These are phyloP conservation scores for Phytophthora kernoviae DNA, from an alignment of 352 stramenopile species.

Conservation along the genomic window DNA sequence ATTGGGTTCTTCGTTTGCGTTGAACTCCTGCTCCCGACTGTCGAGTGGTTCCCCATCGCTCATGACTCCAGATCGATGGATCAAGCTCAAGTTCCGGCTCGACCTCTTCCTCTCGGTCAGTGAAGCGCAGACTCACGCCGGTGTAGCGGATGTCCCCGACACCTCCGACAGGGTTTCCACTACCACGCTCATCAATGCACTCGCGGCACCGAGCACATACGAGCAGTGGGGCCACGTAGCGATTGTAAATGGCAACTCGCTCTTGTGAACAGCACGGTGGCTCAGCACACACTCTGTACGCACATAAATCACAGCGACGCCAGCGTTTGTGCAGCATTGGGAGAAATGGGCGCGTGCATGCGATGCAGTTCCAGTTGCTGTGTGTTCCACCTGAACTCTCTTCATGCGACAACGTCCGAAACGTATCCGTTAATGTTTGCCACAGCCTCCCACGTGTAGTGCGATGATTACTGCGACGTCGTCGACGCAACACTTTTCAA, in stretches of 20 bases:
- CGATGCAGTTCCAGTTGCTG: constrained; percentile 47
- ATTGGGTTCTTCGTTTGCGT: constrained; percentile 29
- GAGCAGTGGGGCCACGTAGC: constrained; percentile 39
- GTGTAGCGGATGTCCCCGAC: constrained; percentile 28
- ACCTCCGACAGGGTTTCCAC: constrained; percentile 10
- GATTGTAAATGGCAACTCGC: constrained; percentile 46
- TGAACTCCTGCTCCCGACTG: constrained; percentile 6
- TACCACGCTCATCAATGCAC: constrained; percentile 32
- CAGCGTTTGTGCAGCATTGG: constrained; percentile 26
- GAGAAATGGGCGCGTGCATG: constrained; percentile 35
- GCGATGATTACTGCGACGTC: constrained; percentile 17
- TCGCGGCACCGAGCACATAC: constrained; percentile 41
- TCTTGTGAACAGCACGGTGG: constrained; percentile 40
- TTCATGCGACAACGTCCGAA: constrained; percentile 25
- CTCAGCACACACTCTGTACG: constrained; percentile 39
- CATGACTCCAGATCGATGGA: constrained; percentile 7
- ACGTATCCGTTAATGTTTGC: constrained; percentile 19
- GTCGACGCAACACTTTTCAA: constrained; percentile 36
- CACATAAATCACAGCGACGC: constrained; percentile 45
- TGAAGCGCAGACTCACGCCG: constrained; percentile 28
- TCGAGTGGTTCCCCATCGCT: constrained; percentile 7
- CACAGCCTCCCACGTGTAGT: constrained; percentile 19
- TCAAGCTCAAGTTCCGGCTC: constrained; percentile 30
- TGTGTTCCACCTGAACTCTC: constrained; percentile 16
- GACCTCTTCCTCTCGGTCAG: constrained; percentile 25